phyloP scores from a whole-genome alignment of 2,329 filamentous ascomycete species.

The Sclerotinia borealis region DNA sequence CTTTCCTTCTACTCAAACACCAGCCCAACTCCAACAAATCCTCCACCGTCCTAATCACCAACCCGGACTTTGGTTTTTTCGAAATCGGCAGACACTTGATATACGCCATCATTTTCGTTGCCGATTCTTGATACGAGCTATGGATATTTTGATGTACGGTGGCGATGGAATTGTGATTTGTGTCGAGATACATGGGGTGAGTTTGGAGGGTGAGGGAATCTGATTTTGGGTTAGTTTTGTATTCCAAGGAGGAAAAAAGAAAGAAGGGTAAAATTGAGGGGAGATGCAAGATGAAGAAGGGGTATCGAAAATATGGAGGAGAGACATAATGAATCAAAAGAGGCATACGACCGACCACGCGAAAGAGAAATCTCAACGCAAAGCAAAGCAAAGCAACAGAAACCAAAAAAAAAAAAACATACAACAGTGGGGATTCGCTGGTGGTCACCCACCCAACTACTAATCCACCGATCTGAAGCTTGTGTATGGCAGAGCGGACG shows the following conservation, averaged over 20 bases:
- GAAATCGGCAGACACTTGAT: conserved; percentile 49
- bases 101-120: conserved; percentile 66
- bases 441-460: conserved; percentile 11
- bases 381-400: not conserved
- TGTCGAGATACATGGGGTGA: conserved; percentile 78
- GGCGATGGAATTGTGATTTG: conserved; percentile 62
- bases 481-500: conserved; percentile 12
- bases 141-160: conserved; percentile 72
- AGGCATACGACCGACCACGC: not conserved
- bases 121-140: conserved; percentile 69
- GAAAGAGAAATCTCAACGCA: not conserved
- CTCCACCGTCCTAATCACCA: conserved; percentile 44
- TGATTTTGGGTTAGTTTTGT: conserved; percentile 24
- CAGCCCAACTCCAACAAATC: conserved; percentile 24
- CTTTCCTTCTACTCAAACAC: conserved; percentile 23
- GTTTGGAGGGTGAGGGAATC: conserved; percentile 77
- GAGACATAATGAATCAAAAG: not conserved
- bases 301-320: not conserved
- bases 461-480: conserved; percentile 10
- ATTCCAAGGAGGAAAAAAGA: not conserved
- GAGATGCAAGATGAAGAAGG: not conserved
- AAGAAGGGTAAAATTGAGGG: not conserved
- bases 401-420: not conserved
- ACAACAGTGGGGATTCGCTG: conserved; percentile 10
- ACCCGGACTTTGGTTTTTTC: conserved; percentile 48